These are phyloP conservation scores for Aspergillus ostianus DNA, from an alignment of 495 filamentous ascomycete genomes.

Conservation along the genomic window DNA sequence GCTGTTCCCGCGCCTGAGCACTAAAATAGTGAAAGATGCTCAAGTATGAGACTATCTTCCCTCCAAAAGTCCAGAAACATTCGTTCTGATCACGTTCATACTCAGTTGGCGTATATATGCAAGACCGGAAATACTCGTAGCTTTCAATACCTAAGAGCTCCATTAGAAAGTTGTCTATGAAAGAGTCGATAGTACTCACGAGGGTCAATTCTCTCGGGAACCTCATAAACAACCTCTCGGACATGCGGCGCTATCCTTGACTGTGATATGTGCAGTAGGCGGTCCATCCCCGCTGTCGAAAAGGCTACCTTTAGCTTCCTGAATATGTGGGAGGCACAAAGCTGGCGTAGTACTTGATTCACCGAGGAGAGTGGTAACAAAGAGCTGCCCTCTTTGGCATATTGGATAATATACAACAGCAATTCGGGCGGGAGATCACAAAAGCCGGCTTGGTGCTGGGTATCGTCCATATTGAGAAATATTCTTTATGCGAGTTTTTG, in stretches of 20 bases:
- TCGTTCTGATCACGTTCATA: not conserved
- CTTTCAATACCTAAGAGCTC: not conserved
- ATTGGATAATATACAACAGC: not conserved
- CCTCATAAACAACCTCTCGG: slow-evolving; percentile 5
- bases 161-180: not conserved
- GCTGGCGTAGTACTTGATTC: not conserved
- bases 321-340: slow-evolving; percentile 1
- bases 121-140: slow-evolving; percentile 1
- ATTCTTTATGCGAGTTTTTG: not conserved
- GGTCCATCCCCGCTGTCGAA: not conserved
- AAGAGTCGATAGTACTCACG: not conserved
- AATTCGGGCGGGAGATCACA: not conserved
- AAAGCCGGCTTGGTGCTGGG: not conserved
- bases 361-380: slow-evolving; percentile 1
- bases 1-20: not conserved
- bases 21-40: slow-evolving; percentile 3
- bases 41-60: not conserved
- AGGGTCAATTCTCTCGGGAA: slow-evolving; percentile 2
- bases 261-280: not conserved
- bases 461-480: not conserved
- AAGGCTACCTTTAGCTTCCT: slow-evolving; percentile 1
- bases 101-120: not conserved
- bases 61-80: slow-evolving; percentile 2
- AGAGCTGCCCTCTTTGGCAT: not conserved
- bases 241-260: not conserved